phyloP scores from a whole-genome alignment of 2,329 filamentous ascomycete species.

The Leptodontidium sp. region DNA sequence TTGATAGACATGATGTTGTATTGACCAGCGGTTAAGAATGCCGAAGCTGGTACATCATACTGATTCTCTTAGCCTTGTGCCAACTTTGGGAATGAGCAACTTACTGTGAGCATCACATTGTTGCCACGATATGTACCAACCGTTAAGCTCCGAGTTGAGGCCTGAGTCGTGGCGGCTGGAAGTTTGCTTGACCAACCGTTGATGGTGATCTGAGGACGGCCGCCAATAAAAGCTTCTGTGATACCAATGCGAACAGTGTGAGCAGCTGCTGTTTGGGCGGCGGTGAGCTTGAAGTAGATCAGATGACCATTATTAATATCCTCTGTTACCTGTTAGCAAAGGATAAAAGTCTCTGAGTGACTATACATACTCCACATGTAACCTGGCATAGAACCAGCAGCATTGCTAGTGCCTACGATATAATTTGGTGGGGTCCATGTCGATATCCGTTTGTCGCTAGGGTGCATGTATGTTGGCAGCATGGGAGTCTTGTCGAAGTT shows the following conservation, averaged over 20 bases:
- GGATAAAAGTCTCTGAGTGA: neutral
- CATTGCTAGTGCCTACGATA: constrained; percentile 48
- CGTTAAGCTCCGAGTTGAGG: constrained; percentile 70
- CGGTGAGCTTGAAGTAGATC: constrained; percentile 53
- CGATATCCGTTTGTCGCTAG: constrained; percentile 34
- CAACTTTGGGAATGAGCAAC: neutral
- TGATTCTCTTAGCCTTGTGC: neutral
- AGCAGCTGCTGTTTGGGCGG: constrained; percentile 53
- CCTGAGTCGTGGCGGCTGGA: constrained; percentile 65
- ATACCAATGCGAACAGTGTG: constrained; percentile 69
- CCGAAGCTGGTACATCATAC: constrained; percentile 25
- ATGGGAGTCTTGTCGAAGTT: constrained; percentile 29
- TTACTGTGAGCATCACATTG: constrained; percentile 26
- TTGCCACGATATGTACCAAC: constrained; percentile 68
- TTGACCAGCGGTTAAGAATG: constrained; percentile 25
- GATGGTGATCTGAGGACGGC: constrained; percentile 62
- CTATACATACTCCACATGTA: constrained; percentile 49
- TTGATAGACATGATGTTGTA: constrained; percentile 51
- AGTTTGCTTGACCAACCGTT: constrained; percentile 60
- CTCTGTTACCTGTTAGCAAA: constrained; percentile 22
- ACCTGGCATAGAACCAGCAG: constrained; percentile 49
- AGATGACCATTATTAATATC: constrained; percentile 53
- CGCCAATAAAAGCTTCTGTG: constrained; percentile 67
- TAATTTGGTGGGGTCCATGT: constrained; percentile 29
- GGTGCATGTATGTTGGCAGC: constrained; percentile 47